Base-by-base conservation (phyloP, 306 rosid species). In the Cajanus cajan region DNA sequence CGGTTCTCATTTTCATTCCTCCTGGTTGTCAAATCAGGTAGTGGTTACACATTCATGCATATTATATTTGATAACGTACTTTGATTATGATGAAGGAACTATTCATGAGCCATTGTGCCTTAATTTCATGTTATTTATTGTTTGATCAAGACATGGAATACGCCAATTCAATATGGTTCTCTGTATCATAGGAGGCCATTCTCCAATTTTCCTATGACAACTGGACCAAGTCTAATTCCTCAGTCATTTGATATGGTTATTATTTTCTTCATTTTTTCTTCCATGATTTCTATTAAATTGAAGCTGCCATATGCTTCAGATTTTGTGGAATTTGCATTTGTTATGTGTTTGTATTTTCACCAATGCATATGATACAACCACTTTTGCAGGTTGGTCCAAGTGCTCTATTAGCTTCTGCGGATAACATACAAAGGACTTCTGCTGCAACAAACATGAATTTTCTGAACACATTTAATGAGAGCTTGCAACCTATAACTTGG, bases 11-110 rank as follows among this genome's bases (percentile, higher is more conserved):
- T 67, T 47, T 34, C 12, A 66, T 36, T 59, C 80, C 55, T 7
- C 48, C 28, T 36, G 47, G 71, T 18, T 45, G 28, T 48, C 34
- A 79, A 57, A 52, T 18, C 74, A 76, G 82, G 86, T 84, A 72
- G 28, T 39, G 11, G 19, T 54, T 67, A 55, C 21, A 50, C 54
- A 73, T 65, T 47, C 33, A 31, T 57, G 64, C 68, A 61, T 68
- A 11, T 43, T 59, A 10, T 47, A 67, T 39, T 22, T 48, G 7
- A 24, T 43, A 82, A 70, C 25, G 41, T 73, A 47, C 43, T 68
- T 57, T 52, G 55, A 54, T 44, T 25, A 11, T 8, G 25, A 68
- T 13, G 77, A 73, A 18, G 45, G 57, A 40, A 76, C 62, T 50
- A 43, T 22, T 78, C 8, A 43, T 14, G 22, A 57, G 3, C 63